A percentile compares a stretch with the other conserved stretches of the same genome.
phyloP scores from a whole-genome alignment of 768 basidiomycete species.

The Termitomyces eurrhizus region DNA sequence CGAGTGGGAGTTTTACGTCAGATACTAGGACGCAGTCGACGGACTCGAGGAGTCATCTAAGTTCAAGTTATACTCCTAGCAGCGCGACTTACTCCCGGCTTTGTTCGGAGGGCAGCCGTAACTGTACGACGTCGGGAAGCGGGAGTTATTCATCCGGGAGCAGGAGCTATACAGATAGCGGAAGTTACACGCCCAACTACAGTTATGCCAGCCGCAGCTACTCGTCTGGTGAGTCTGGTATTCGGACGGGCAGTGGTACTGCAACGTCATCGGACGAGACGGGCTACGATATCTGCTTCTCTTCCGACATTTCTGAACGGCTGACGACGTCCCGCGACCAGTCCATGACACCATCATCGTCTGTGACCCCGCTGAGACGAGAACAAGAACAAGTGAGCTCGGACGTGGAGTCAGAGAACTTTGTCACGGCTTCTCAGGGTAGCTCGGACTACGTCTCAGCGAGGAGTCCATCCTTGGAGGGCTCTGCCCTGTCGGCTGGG shows the following conservation, averaged over 20 bases:
- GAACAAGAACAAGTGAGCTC: slow-evolving; percentile 18
- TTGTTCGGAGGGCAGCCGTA: slow-evolving; percentile 4
- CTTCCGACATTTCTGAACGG: slow-evolving; percentile 42
- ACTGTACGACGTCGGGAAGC: neutral
- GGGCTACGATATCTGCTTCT: slow-evolving; percentile 50
- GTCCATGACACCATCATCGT: slow-evolving; percentile 29
- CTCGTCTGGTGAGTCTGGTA: slow-evolving; percentile 12
- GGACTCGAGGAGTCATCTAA: slow-evolving; percentile 21
- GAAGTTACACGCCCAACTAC: slow-evolving; percentile 18
- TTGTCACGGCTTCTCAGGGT: slow-evolving; percentile 42
- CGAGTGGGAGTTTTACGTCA: slow-evolving; percentile 19
- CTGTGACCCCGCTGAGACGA: slow-evolving; percentile 26
- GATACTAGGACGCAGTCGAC: slow-evolving; percentile 26
- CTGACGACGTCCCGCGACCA: slow-evolving; percentile 27
- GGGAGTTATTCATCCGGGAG: slow-evolving; percentile 9
- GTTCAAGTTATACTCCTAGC: slow-evolving; percentile 7
- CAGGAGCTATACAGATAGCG: slow-evolving; percentile 12
- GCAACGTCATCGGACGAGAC: slow-evolving; percentile 42
- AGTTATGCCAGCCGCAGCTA: slow-evolving; percentile 18
- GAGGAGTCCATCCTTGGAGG: slow-evolving; percentile 37
- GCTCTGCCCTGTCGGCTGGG: slow-evolving; percentile 45
- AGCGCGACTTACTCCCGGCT: slow-evolving; percentile 4
- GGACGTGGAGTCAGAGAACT: slow-evolving; percentile 34
- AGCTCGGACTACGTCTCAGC: slow-evolving; percentile 49
- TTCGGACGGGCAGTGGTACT: slow-evolving; percentile 21